Base-by-base conservation (phyloP, 2,329 filamentous ascomycete genomes). In the Graphilbum fragrans region DNA sequence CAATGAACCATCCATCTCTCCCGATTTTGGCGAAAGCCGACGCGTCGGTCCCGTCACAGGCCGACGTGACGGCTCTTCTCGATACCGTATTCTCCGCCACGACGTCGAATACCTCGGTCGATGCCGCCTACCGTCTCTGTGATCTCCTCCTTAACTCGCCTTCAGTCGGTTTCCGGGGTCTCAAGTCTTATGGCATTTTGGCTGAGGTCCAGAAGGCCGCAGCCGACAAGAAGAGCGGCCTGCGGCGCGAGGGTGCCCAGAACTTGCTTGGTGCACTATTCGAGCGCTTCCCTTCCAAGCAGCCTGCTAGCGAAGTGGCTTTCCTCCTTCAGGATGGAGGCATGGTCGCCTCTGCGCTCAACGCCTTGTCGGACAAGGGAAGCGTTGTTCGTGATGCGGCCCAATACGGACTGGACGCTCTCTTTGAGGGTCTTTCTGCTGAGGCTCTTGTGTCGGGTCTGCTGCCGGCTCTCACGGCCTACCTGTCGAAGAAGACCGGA, bases 181-280 rank as follows among this genome's bases (percentile, higher is more conserved):
- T 79, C 38, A 53, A 61, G 31, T 53, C 64, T 38, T 77, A 76
- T 54, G 70, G 70, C 49, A 57, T 79, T 49, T 54, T 77, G 22
- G 58, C 65, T 52, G 70, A 75, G 57, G 49, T 77, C 47, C 74
- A 69, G 57, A 76, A 94, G 70, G 86, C 85, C 31, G 87, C 90
- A 4, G 66, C 71, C 52, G 87, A 96, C 66, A 98, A 96, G 78
- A 98, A 98, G 72, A 88, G 80, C 61, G 82, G 82, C 16, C 72
- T 82, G 32, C 77, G 76, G 52, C 76, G 90, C 53, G 92, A 98
- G 66, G 86, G 87, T 55, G 83, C 88, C 50, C 93, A 96, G 77
- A 93, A 95, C 60, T 81, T 94, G 34, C 73, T 96, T 20, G 92
- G 93, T 43, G 90, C 93, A 41, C 69, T 98, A 37, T 90, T 96